phyloP scores from a whole-genome alignment of 768 basidiomycete genomes.

The Lentinula boryana region DNA sequence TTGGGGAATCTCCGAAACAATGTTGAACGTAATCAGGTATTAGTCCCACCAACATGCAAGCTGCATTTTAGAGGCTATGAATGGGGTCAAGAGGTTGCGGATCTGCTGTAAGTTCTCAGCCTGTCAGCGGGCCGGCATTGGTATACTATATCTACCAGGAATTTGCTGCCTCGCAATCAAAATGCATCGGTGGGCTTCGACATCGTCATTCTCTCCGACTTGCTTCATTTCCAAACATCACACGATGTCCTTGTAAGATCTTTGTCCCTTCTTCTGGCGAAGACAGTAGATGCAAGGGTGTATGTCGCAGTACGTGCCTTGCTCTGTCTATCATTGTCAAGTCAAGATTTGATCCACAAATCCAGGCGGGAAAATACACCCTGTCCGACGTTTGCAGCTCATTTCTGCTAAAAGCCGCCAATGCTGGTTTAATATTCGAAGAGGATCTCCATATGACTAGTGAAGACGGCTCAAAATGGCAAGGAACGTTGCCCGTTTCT shows the following conservation, averaged over 20 bases:
- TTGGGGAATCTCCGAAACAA: slow-evolving; percentile 51
- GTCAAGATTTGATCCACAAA: neutral
- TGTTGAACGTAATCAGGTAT: slow-evolving; percentile 38
- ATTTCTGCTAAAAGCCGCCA: slow-evolving; percentile 38
- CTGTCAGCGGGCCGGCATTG: neutral
- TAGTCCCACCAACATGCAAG: slow-evolving; percentile 30
- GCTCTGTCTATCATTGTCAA: neutral
- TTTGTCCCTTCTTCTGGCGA: slow-evolving; percentile 40
- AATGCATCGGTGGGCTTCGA: slow-evolving; percentile 37
- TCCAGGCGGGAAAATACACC: slow-evolving; percentile 57
- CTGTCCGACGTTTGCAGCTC: slow-evolving; percentile 40
- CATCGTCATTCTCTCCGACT: slow-evolving; percentile 61
- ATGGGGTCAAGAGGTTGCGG: slow-evolving; percentile 51
- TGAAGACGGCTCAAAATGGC: slow-evolving; percentile 35
- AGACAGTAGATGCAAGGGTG: slow-evolving; percentile 30
- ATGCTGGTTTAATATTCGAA: slow-evolving; percentile 40
- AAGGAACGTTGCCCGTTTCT: slow-evolving; percentile 38
- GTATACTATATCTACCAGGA: slow-evolving; percentile 11
- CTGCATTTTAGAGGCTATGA: slow-evolving; percentile 49
- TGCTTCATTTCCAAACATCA: slow-evolving; percentile 61
- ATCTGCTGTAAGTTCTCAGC: slow-evolving; percentile 38
- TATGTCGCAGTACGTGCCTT: slow-evolving; percentile 44
- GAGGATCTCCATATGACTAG: slow-evolving; percentile 25
- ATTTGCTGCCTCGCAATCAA: neutral
- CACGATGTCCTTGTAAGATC: slow-evolving; percentile 53